Evolutionary conservation across 163 green algal species (phyloP).

Genomic region (Scenedesmus sp.): DNA sequence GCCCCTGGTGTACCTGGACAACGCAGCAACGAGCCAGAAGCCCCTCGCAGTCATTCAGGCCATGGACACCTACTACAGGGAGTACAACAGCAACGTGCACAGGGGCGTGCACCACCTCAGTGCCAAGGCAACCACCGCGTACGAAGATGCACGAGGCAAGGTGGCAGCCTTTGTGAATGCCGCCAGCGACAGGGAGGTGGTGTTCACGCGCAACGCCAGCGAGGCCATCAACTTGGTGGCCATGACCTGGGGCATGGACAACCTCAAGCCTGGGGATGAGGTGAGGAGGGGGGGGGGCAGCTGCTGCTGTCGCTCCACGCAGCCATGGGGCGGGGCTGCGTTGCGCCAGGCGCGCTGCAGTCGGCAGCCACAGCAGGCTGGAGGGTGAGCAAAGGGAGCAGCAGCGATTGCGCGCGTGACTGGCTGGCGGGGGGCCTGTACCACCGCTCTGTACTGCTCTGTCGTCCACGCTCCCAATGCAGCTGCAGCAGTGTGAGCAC

Average conservation of each 20-base stretch:
- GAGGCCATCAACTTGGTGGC: conserved; percentile 95
- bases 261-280: conserved; percentile 89
- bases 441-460: background rate
- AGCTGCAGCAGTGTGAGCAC: background rate
- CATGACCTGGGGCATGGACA: conserved; percentile 85
- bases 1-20: conserved; percentile 98
- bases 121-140: conserved; percentile 90
- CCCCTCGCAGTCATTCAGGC: conserved; percentile 85
- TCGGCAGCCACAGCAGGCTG: background rate
- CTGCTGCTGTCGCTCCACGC: background rate
- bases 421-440: background rate
- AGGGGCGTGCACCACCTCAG: conserved; percentile 92
- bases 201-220: conserved; percentile 91
- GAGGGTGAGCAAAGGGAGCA: background rate
- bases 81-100: conserved; percentile 99
- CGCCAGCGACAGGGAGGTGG: conserved; percentile 77
- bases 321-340: background rate
- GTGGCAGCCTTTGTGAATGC: conserved; percentile 92
- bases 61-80: conserved; percentile 87
- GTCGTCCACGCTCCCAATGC: background rate
- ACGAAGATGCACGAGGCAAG: conserved; percentile 92
- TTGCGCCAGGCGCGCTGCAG: background rate
- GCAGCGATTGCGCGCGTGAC: background rate
- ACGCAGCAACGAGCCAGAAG: conserved; percentile 98
- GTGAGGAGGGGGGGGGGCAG: conserved; percentile 58